Percentiles rank a stretch among this genome's conserved stretches.
phyloP scores from a whole-genome alignment of 345 rosid genomes.

The Aurinia saxatilis region DNA sequence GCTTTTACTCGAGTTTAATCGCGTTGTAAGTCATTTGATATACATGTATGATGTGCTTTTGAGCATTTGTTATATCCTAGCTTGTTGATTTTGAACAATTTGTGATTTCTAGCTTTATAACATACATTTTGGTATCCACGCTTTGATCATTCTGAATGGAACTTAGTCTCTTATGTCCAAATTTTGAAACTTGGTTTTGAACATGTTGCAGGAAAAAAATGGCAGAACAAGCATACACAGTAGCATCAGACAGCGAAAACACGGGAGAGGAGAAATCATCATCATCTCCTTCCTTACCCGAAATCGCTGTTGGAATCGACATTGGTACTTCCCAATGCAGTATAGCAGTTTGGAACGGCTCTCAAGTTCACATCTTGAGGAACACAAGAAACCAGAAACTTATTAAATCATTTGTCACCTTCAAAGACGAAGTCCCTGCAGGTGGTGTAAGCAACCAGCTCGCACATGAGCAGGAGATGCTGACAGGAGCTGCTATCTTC shows the following conservation, averaged over 20 bases:
- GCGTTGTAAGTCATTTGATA: too few species aligned
- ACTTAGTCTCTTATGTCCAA: not conserved
- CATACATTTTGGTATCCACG: too few species aligned
- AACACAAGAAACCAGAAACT: conserved; percentile 70
- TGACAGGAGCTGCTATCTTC: conserved; percentile 77
- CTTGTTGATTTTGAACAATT: too few species aligned
- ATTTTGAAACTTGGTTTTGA: not conserved
- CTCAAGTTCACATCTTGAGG: conserved; percentile 69
- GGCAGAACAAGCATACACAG: conserved; percentile 75
- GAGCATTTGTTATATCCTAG: too few species aligned
- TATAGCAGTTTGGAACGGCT: conserved; percentile 77
- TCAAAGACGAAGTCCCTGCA: conserved; percentile 66
- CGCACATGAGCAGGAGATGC: conserved; percentile 65
- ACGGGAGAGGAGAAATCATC: conserved; percentile 69
- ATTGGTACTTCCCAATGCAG: conserved; percentile 89
- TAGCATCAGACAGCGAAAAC: conserved; percentile 78
- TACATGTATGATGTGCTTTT: too few species aligned
- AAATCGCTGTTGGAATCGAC: conserved; percentile 79
- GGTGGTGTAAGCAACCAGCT: conserved; percentile 75
- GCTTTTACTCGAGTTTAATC: too few species aligned
- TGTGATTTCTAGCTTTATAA: too few species aligned
- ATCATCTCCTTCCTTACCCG: conserved; percentile 42
- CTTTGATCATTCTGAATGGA: too few species aligned
- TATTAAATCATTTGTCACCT: conserved; percentile 68
- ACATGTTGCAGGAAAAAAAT: conserved; percentile 37